Base-by-base conservation (phyloP, 2,329 filamentous ascomycete species). In the Botryotinia narcissicola region DNA sequence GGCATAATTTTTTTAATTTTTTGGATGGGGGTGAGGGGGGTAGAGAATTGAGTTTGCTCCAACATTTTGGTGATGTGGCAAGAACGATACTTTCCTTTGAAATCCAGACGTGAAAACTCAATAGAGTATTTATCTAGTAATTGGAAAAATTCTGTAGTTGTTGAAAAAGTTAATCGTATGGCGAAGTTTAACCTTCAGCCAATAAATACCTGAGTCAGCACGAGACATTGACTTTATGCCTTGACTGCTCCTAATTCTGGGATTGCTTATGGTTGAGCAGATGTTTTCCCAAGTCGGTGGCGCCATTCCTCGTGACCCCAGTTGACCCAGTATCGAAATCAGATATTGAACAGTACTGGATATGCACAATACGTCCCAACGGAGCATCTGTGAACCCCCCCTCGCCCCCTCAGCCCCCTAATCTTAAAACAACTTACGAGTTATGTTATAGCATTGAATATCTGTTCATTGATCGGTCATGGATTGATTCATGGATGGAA, bases 341-440 rank as follows among this genome's bases (percentile, higher is more conserved):
- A 18, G 51, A 57, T 57, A 18, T 57, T 29, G n/a, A 57, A 16
- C n/a, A 32, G 51, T 29, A 16, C 51, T 57, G 51, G 14, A 57
- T 57, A n/a, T 29, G n/a, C 51, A 29, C 14, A 29, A n/a, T 57
- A 18, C 51, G 51, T 57, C n/a, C 51, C 51, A 57, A 57, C 51
- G 51, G 51, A 29, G 51, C 18, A 42, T 57, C 37, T 42, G n/a
- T 57, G 46, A 68, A n/a, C 64, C 48, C 64, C n/a, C n/a, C n/a
- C 51, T 57, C n/a, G 51, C 51, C 51, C 51, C 51, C 51, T 57
- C 48, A 54, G 25, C 48, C 48, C 60, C 64, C 64, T 68, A 68
- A 68, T 68, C 64, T 68, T 68, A 68, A 68, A 68, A 54, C 64
- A 42, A 37, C 35, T 54, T 57, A 68, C 46, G 64, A 68, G 35